Evolutionary conservation across 257 asterid species (phyloP), one percentile per base, ranked within the genome.

Genomic region (Solanum dulcamara): DNA sequence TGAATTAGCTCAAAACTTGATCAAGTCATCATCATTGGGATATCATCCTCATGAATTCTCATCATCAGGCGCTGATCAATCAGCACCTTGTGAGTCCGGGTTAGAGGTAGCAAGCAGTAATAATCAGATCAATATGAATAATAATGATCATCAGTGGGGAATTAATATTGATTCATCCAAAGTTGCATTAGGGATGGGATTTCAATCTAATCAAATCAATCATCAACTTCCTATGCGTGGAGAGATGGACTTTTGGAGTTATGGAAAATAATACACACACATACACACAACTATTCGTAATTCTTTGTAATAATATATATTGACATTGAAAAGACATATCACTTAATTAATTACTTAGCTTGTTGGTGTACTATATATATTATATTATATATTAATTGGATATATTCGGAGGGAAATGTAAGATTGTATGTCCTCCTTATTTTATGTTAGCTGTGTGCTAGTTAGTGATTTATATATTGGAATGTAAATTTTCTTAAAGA

Each of bases 211-310:
- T 85, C 94, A 90, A 71, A 88, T 88, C 83, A 91, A 88, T 86
- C 96, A 87, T 84, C 96, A 84, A 33, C 84, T 92, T 48, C 85
- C 97, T 6, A 86, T 92, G 10, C 88, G 93, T 46, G 89, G 95
- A 28, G 96, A 94, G 91, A 95, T 90, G 93, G 95, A 94, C 87
- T 93, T 95, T 64, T 95, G 99, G 97, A 93, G 94, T 79, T 93
- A 91, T 74, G 91, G 87, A 48, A 91, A 92, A 86, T 88, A 89
- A 85, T 26, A 4, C 22, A 44, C 5, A 70, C 14, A n/a, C 1
- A 22, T 9, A 51, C 10, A 50, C 33, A 59, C 37, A 62, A 62
- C 71, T 62, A 64, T 64, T 60, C 15, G 10, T 7, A 70, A 72
- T 72, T 75, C 59, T 75, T 75, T 75, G 38, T 75, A 42, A 42